phyloP scores from a whole-genome alignment of 2,329 filamentous ascomycete species.

The Hymenoscyphus salicellus region DNA sequence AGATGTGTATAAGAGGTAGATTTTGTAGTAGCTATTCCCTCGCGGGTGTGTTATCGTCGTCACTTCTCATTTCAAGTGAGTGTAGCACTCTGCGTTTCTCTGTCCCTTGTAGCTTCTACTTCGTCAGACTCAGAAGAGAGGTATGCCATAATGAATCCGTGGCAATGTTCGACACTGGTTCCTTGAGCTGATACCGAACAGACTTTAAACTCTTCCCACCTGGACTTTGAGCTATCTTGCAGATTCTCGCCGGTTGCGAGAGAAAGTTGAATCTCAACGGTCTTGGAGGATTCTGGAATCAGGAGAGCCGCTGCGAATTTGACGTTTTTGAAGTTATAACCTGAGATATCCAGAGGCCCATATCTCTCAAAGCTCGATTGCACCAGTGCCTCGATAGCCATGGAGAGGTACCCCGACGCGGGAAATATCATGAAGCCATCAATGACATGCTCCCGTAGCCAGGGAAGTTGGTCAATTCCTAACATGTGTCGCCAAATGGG shows the following conservation, averaged over 20 bases:
- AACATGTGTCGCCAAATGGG: slow-evolving; percentile 34
- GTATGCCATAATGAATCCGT: slow-evolving; percentile 34
- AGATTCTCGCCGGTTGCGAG: not conserved
- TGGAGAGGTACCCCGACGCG: slow-evolving; percentile 31
- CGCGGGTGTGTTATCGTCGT: too few species aligned
- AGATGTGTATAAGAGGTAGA: too few species aligned
- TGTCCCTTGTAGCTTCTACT: slow-evolving; percentile 7
- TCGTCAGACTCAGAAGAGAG: slow-evolving; percentile 12
- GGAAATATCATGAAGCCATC: slow-evolving; percentile 30
- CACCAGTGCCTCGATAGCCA: slow-evolving; percentile 33
- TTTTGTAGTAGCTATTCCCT: too few species aligned
- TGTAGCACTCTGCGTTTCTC: too few species aligned
- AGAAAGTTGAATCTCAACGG: slow-evolving; percentile 1
- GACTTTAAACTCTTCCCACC: slow-evolving; percentile 17
- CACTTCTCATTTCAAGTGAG: too few species aligned
- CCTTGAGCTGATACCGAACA: slow-evolving; percentile 3
- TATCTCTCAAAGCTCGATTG: slow-evolving; percentile 9
- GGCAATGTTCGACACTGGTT: slow-evolving; percentile 37
- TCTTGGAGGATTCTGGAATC: slow-evolving; percentile 35
- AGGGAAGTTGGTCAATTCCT: slow-evolving; percentile 25
- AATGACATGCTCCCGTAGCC: slow-evolving; percentile 34
- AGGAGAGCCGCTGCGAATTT: slow-evolving; percentile 32
- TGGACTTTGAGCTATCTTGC: not conserved
- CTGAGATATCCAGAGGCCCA: not conserved
- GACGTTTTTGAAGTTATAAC: slow-evolving; percentile 8